A percentile compares a stretch with the other conserved stretches of the same genome.
phyloP scores from a whole-genome alignment of 768 basidiomycete species.

The Boletus edulis region DNA sequence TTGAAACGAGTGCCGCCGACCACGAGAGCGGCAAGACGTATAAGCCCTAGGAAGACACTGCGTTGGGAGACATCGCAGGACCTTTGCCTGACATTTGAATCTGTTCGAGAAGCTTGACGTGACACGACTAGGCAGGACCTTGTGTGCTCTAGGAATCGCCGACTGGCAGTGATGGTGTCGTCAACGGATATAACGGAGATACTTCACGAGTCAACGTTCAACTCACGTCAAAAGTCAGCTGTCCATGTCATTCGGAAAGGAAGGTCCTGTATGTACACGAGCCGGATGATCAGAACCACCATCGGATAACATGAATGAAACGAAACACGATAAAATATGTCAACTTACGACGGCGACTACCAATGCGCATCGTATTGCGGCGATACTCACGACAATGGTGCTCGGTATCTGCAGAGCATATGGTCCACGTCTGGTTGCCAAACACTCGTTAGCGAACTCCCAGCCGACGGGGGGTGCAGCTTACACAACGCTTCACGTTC shows the following conservation, averaged over 20 bases:
- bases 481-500: not conserved
- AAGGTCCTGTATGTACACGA: no score
- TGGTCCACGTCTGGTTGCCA: not conserved
- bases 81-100: not conserved
- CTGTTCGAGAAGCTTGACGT: not conserved
- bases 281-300: not conserved
- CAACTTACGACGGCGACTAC: no score
- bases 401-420: not conserved
- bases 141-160: no score
- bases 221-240: not conserved
- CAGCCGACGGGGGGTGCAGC: not conserved
- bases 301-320: not conserved
- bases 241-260: not conserved
- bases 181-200: not conserved
- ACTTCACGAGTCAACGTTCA: not conserved
- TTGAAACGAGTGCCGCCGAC: not conserved
- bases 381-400: not conserved
- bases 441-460: not conserved
- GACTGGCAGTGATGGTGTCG: no score
- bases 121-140: not conserved
- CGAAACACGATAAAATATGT: no score
- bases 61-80: no score
- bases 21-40: not conserved
- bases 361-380: no score
- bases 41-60: not conserved